Conservation (phyloP, 2,329 filamentous ascomycete genomes). For the Trichophaea hybrida region DNA sequence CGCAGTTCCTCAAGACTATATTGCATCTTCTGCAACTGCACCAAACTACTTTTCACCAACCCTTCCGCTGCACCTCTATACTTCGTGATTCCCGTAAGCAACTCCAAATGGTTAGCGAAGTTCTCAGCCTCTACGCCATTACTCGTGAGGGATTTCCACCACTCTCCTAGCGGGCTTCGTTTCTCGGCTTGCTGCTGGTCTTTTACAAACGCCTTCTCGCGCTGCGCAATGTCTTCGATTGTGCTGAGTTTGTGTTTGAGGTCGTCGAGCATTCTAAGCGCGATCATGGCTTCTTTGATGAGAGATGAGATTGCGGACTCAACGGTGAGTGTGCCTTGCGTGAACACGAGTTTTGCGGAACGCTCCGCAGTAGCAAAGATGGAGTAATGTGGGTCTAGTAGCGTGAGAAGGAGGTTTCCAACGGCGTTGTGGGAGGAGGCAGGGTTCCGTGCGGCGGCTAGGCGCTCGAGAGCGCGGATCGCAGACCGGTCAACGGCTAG, state of each 20-base stretch:
- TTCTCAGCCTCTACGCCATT: slow-evolving; percentile 48
- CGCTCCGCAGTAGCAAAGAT: slow-evolving; percentile 25
- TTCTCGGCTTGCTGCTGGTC: slow-evolving; percentile 11
- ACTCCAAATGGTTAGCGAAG: slow-evolving; percentile 46
- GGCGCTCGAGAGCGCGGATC: slow-evolving; percentile 19
- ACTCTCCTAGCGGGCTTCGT: slow-evolving; percentile 21
- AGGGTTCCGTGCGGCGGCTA: slow-evolving; percentile 5
- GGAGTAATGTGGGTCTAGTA: slow-evolving; percentile 36
- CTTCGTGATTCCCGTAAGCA: slow-evolving; percentile 49
- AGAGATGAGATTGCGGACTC: slow-evolving; percentile 50
- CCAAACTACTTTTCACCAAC: slow-evolving; percentile 53
- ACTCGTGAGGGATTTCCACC: slow-evolving; percentile 63
- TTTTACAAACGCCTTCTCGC: slow-evolving; percentile 2
- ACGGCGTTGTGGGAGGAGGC: slow-evolving; percentile 29
- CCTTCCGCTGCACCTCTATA: slow-evolving; percentile 52
- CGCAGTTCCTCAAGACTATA: slow-evolving; percentile 55
- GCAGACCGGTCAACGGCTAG: slow-evolving; percentile 25
- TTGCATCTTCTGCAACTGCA: slow-evolving; percentile 60
- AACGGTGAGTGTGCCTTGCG: slow-evolving; percentile 40
- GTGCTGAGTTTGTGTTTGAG: slow-evolving; percentile 55
- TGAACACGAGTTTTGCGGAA: slow-evolving; percentile 42
- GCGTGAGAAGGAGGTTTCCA: background rate
- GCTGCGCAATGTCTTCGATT: slow-evolving; percentile 46
- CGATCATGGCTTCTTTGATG: slow-evolving; percentile 54
- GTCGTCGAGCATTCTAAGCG: slow-evolving; percentile 47